These are phyloP conservation scores for Sugiyamaella neomexicana DNA, from an alignment of 1,139 yeast genomes.

Conservation along the genomic window DNA sequence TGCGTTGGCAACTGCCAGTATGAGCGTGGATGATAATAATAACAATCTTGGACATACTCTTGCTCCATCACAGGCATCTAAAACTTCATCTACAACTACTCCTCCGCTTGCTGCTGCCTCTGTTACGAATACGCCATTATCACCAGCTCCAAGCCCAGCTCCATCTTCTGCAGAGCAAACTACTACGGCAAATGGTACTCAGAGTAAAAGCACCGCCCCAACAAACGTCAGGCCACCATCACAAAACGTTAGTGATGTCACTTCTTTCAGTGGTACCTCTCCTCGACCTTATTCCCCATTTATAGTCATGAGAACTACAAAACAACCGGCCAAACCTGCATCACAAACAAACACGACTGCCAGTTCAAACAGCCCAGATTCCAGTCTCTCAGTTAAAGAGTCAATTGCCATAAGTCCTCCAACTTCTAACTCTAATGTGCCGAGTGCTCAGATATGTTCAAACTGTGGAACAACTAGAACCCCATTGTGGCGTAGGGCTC, in stretches of 20 bases:
- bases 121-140: neutral
- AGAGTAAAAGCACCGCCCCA: too few relatives aligned
- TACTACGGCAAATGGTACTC: too few relatives aligned
- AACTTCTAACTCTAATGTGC: constrained; percentile 6
- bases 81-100: neutral
- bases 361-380: neutral
- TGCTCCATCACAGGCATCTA: neutral
- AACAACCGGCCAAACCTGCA: constrained; percentile 13
- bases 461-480: constrained; percentile 70
- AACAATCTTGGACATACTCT: neutral
- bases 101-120: neutral
- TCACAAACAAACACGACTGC: neutral
- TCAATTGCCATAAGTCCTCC: neutral
- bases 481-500: constrained; percentile 70
- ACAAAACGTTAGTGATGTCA: neutral
- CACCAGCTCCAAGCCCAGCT: neutral
- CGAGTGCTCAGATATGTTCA: constrained; percentile 51
- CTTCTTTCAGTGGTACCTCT: neutral
- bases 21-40: neutral
- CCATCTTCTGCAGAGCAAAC: neutral
- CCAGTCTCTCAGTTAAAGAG: neutral
- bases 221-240: neutral
- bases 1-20: neutral
- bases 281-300: constrained; percentile 17
- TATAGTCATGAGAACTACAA: constrained; percentile 20